These are phyloP conservation scores for Boletus speciosus DNA, from an alignment of 768 basidiomycete species.

Conservation along the genomic window DNA sequence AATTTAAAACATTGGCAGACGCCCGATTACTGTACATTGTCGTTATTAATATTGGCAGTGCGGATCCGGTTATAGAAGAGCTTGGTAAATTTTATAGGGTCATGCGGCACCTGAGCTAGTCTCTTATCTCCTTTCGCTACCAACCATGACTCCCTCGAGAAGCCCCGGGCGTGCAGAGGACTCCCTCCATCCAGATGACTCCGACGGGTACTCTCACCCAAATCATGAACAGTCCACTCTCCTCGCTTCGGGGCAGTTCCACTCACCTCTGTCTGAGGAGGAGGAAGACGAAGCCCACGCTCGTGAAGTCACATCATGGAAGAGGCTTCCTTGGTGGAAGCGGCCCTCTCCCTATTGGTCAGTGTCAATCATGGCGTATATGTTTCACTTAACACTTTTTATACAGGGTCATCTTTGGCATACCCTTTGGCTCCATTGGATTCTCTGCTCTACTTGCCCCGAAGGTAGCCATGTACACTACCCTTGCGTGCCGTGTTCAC, in stretches of 20 bases:
- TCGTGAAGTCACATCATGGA: conserved; percentile 24
- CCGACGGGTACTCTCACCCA: conserved; percentile 42
- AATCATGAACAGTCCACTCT: conserved; percentile 38
- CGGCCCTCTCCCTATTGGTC: conserved; percentile 73
- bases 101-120: neutral
- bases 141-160: conserved; percentile 15
- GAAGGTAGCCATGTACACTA: conserved; percentile 70
- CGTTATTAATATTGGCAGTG: neutral
- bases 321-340: conserved; percentile 66
- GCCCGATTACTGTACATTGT: neutral
- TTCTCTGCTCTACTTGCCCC: conserved; percentile 61
- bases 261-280: conserved; percentile 10
- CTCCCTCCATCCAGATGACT: conserved; percentile 45
- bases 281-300: conserved; percentile 30
- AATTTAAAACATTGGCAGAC: neutral
- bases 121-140: neutral
- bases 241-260: conserved; percentile 11
- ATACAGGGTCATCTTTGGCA: conserved; percentile 48
- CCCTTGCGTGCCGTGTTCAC: conserved; percentile 64
- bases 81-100: neutral
- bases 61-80: neutral
- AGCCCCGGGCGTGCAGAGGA: conserved; percentile 2
- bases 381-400: neutral
- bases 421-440: conserved; percentile 56
- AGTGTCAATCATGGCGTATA: conserved; percentile 18